Evolutionary conservation across 192 early-diverging fungal genomes (phyloP).

Genomic region (Gigaspora rosea): DNA sequence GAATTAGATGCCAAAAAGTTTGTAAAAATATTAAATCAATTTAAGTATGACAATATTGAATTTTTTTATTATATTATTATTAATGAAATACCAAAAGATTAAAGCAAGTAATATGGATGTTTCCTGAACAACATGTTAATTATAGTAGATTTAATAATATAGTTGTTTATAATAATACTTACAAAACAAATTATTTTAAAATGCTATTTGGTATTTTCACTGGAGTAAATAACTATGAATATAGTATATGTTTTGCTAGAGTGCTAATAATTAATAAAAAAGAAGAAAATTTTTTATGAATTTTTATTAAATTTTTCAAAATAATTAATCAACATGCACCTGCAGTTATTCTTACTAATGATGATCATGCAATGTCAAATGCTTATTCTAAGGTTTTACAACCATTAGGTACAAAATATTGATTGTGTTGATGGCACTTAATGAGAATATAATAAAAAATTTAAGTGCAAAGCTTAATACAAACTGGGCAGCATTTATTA

Average conservation of each 20-base stretch:
- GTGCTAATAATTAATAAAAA: conserved; percentile 3
- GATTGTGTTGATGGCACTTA: neutral
- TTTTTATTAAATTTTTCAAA: conserved; percentile 6
- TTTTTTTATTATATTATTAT: neutral
- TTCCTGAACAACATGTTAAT: no score
- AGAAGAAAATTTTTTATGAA: conserved; percentile 7
- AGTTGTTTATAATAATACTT: conserved; percentile 10
- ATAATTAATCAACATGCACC: conserved; percentile 17
- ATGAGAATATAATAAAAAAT: neutral
- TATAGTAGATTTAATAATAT: no score
- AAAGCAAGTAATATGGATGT: neutral
- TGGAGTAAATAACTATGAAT: conserved; percentile 2
- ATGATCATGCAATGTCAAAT: conserved; percentile 6
- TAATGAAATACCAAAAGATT: neutral
- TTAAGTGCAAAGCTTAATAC: neutral
- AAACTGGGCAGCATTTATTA: neutral
- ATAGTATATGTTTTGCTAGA: neutral
- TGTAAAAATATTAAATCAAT: conserved; percentile 1
- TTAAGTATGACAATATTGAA: neutral
- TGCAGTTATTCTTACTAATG: no score
- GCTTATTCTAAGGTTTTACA: neutral
- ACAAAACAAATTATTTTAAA: neutral
- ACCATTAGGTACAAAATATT: neutral
- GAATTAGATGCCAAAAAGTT: neutral
- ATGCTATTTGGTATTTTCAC: conserved; percentile 16